Evolutionary conservation across 202 grass and related monocot genomes (phyloP).

Genomic region (Thinopyrum obtusiflorum): DNA sequence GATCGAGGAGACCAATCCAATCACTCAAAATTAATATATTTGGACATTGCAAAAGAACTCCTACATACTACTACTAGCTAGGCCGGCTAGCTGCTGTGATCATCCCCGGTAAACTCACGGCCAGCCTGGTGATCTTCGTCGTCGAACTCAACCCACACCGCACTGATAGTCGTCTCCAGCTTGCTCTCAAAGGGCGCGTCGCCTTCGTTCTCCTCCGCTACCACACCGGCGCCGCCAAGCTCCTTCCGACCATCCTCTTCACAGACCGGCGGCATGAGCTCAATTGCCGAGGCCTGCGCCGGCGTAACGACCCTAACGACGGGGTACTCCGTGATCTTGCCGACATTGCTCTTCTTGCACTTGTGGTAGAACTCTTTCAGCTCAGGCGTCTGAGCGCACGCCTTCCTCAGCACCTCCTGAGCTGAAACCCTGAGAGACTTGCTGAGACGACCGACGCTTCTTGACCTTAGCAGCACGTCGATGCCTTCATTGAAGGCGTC

Average conservation of each 20-base stretch:
- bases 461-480: slow-evolving; percentile 33
- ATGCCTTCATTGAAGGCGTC: slow-evolving; percentile 54
- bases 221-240: neutral
- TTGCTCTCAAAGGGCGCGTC: slow-evolving; percentile 36
- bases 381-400: slow-evolving; percentile 57
- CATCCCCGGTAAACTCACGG: neutral
- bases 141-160: slow-evolving; percentile 83
- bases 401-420: slow-evolving; percentile 64
- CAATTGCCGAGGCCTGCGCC: slow-evolving; percentile 17
- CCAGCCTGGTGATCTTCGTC: slow-evolving; percentile 30
- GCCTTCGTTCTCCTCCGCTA: neutral
- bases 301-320: slow-evolving; percentile 61
- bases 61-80: slow-evolving; percentile 26
- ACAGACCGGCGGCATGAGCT: slow-evolving; percentile 11
- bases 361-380: slow-evolving; percentile 88
- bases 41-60: slow-evolving; percentile 23
- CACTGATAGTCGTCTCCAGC: slow-evolving; percentile 84
- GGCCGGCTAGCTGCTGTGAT: neutral
- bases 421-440: slow-evolving; percentile 45
- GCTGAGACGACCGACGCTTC: slow-evolving; percentile 26
- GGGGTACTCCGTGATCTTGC: slow-evolving; percentile 74
- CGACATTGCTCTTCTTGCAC: slow-evolving; percentile 61
- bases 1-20: slow-evolving; percentile 14
- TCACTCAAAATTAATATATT: slow-evolving; percentile 44
- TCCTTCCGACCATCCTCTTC: neutral